These are phyloP conservation scores for Russula sp. DNA, from an alignment of 768 basidiomycete species.

Conservation along the genomic window DNA sequence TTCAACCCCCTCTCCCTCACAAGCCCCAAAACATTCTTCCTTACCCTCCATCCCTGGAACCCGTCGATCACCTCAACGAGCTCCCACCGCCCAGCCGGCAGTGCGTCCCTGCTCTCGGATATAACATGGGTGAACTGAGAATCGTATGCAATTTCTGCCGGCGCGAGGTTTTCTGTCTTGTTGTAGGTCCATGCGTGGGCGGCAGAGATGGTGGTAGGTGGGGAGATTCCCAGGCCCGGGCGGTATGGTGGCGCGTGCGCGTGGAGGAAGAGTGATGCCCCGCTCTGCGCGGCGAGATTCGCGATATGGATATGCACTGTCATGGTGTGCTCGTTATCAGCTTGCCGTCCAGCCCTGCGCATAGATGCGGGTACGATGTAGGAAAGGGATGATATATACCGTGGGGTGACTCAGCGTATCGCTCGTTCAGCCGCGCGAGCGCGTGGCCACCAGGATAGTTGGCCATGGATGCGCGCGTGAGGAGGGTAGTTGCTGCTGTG, in stretches of 20 bases:
- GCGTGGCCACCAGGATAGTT: constrained; percentile 93
- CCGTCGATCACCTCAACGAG: constrained; percentile 37
- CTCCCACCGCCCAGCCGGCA: constrained; percentile 33
- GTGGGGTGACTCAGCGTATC: constrained; percentile 31
- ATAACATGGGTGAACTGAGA: constrained; percentile 56
- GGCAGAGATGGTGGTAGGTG: constrained; percentile 16
- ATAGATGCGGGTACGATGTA: not conserved
- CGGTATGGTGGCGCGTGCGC: constrained; percentile 51
- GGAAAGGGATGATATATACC: constrained; percentile 23
- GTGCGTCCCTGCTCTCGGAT: constrained; percentile 35
- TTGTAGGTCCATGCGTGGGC: constrained; percentile 56
- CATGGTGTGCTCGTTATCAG: constrained; percentile 8
- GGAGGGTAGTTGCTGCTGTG: constrained; percentile 41
- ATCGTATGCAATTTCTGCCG: constrained; percentile 33
- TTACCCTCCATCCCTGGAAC: constrained; percentile 37
- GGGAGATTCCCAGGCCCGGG: constrained; percentile 17
- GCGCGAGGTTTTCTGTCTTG: constrained; percentile 65
- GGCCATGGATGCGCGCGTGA: constrained; percentile 48
- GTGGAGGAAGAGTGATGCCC: constrained; percentile 83
- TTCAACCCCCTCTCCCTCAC: constrained; percentile 23
- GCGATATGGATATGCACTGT: constrained; percentile 69
- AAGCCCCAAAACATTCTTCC: constrained; percentile 24
- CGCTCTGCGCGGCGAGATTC: constrained; percentile 83
- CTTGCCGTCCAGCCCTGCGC: not conserved
- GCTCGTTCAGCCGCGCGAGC: constrained; percentile 51